Evolutionary conservation across 257 asterid genomes (phyloP), one percentile per base, ranked within the genome.

Genomic region (Jasminum sambac): DNA sequence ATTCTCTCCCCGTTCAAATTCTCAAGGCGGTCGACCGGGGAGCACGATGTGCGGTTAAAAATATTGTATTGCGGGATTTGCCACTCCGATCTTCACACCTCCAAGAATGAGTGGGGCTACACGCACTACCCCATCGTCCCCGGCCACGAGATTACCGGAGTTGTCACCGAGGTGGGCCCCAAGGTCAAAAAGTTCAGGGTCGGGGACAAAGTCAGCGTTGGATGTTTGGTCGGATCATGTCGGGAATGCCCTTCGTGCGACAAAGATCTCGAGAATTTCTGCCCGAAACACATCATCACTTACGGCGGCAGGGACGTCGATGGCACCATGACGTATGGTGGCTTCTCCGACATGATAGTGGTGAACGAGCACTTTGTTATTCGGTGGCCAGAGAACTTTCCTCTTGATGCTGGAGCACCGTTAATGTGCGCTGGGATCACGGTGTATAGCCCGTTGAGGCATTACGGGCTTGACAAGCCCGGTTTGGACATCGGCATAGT

Each of bases 401-500:
- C 84, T 2, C 67, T 74, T 7, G 83, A 80, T 4, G 65, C 25
- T 2, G 87, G 84, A 0, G 84, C 87, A 0, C 87, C 87, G 0
- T 59, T 82, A 0, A 46, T 82, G 62, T 82, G 86, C 72, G 87
- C 87, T 16, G 87, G 87, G 52, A 21, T 70, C 64, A 83, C 87
- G 8, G 72, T 81, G 4, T 83, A 80, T 75, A 80, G 84, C 70
- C 68, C 85, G 19, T 5, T 83, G 48, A 64, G 44, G 11, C 67
- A 72, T 71, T 72, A 24, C 50, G 78, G 77, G 25, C 81, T 83
- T 14, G 81, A 79, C 71, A 73, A 66, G 69, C 84, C 87, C 5
- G 84, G 83, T n/a, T 72, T 71, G 55, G 66, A 19, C 72, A 3
- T 83, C 16, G 87, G 87, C 8, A 77, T 83, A 0, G 81, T 77